These are phyloP conservation scores for Rubia occidens DNA, from an alignment of 305 asterid species.

Conservation along the genomic window DNA sequence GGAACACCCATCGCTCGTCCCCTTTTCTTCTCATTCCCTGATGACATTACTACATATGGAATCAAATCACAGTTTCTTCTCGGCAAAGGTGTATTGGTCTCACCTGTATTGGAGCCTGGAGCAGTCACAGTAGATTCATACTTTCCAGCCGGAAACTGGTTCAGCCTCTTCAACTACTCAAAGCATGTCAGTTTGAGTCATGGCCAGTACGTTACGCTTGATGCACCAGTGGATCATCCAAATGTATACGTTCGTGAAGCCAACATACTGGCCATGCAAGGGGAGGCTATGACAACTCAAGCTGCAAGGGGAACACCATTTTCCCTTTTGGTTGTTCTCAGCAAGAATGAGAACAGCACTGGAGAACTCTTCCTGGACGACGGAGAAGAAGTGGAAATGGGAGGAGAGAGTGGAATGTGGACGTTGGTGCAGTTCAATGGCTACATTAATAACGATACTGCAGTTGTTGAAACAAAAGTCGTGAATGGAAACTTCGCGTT, in stretches of 20 bases:
- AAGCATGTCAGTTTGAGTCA: constrained; percentile 21
- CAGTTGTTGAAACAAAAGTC: constrained; percentile 22
- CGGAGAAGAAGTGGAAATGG: constrained; percentile 36
- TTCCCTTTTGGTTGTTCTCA: constrained; percentile 39
- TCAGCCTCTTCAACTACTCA: constrained; percentile 55
- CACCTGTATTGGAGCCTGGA: constrained; percentile 53
- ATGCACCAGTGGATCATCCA: constrained; percentile 58
- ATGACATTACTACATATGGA: constrained; percentile 45
- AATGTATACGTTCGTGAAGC: constrained; percentile 60
- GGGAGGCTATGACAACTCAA: constrained; percentile 59
- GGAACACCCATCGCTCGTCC: constrained; percentile 80
- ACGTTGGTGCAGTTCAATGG: constrained; percentile 26
- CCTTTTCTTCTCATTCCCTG: constrained; percentile 71
- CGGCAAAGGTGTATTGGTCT: constrained; percentile 62
- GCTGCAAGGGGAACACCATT: constrained; percentile 53
- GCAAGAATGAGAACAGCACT: constrained; percentile 24
- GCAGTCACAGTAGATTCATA: constrained; percentile 50
- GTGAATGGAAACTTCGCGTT: constrained; percentile 40
- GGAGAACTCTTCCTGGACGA: constrained; percentile 40
- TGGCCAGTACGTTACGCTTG: constrained; percentile 42
- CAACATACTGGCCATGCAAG: constrained; percentile 56
- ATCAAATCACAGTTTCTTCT: constrained; percentile 63
- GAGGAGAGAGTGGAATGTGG: constrained; percentile 28
- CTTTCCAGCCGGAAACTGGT: constrained; percentile 81
- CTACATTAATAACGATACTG: constrained; percentile 7